phyloP scores from a whole-genome alignment of 2,329 filamentous ascomycete genomes.

The Ceratocystis smalleyi region DNA sequence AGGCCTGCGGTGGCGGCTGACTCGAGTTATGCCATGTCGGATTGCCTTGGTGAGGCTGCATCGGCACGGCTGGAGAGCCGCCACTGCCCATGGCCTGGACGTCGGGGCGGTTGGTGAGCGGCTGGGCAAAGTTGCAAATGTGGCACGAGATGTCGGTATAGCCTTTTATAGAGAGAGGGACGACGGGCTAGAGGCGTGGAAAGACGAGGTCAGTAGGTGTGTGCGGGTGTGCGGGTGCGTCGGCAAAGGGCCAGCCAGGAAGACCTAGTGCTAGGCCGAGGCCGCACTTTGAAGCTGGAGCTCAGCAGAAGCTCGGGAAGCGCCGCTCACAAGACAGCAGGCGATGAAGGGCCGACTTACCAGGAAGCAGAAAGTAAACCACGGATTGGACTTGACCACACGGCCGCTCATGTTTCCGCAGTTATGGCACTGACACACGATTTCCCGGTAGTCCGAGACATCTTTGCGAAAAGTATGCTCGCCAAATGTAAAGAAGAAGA shows the following conservation, averaged over 20 bases:
- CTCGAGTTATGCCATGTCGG: conserved; percentile 24
- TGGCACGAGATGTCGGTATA: conserved; percentile 57
- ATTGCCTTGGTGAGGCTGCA: conserved; percentile 15
- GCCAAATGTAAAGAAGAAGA: conserved; percentile 47
- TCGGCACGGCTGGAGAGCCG: conserved; percentile 21
- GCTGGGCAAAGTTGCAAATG: conserved; percentile 63
- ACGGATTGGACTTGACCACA: conserved; percentile 49
- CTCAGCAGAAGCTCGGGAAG: background rate
- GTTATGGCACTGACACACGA: conserved; percentile 49
- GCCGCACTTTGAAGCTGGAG: background rate
- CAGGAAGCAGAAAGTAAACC: conserved; percentile 69
- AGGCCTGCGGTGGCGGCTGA: conserved; percentile 17
- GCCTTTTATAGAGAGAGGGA: conserved; percentile 53
- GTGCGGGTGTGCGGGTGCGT: conserved; percentile 45
- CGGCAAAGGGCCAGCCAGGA: conserved; percentile 45
- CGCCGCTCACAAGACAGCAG: background rate
- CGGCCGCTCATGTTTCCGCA: conserved; percentile 47
- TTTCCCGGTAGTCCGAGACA: conserved; percentile 44
- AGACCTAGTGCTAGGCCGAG: conserved; percentile 18
- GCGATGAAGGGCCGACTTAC: conserved; percentile 27
- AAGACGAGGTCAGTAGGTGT: conserved; percentile 18
- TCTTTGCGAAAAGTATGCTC: conserved; percentile 46
- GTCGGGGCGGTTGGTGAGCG: conserved; percentile 41
- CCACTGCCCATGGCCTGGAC: conserved; percentile 37
- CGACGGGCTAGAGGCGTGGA: conserved; percentile 37